Percentiles rank a stretch among this genome's conserved stretches.
These are phyloP conservation scores for Spiraea crenata DNA, from an alignment of 331 rosid genomes.

Conservation along the genomic window DNA sequence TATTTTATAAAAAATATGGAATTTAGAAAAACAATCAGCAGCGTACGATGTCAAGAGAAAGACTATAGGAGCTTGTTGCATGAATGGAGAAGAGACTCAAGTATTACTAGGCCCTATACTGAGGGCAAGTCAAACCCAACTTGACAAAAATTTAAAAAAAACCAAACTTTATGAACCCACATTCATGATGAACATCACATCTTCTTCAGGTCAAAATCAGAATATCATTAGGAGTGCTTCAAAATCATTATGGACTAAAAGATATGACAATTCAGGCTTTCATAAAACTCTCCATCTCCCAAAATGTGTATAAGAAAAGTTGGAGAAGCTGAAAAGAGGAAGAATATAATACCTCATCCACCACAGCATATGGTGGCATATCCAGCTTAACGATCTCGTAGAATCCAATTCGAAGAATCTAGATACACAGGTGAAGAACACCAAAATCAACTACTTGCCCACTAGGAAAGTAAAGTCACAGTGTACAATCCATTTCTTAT, in stretches of 20 bases:
- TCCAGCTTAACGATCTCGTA: conserved; percentile 79
- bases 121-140: neutral
- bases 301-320: neutral
- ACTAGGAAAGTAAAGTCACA: conserved; percentile 5
- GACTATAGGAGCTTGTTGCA: neutral
- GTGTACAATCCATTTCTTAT: neutral
- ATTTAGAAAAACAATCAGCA: neutral
- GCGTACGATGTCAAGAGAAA: neutral
- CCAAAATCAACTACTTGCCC: conserved; percentile 1
- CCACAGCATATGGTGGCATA: conserved; percentile 87
- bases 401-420: conserved; percentile 83
- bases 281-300: neutral
- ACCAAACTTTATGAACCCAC: conserved; percentile 1
- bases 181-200: neutral
- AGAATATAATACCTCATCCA: conserved; percentile 63
- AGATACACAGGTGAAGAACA: conserved; percentile 16
- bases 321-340: neutral
- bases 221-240: neutral
- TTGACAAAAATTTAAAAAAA: neutral
- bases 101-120: neutral
- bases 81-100: neutral
- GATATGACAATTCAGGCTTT: neutral
- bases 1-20: neutral
- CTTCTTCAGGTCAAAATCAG: neutral
- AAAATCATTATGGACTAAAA: neutral